Conservation (phyloP, 805 yeast species). For the Yarrowia porcina region DNA sequence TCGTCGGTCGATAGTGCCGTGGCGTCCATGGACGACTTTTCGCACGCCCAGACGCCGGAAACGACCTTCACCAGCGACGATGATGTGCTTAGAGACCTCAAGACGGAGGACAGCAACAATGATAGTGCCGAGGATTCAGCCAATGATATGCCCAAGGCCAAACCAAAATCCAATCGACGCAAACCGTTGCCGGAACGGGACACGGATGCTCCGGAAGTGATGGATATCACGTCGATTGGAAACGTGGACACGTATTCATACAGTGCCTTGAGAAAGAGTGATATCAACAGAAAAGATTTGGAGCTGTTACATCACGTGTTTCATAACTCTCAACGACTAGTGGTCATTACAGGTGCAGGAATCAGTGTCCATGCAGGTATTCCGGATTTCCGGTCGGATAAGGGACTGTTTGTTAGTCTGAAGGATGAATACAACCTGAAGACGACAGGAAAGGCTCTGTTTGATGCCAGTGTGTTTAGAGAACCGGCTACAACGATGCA, state of each 20-base stretch:
- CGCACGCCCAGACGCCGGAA: constrained; percentile 7
- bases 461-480: constrained; percentile 75
- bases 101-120: background rate
- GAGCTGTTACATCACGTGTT: constrained; percentile 53
- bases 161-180: constrained; percentile 13
- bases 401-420: constrained; percentile 66
- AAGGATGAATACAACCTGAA: constrained; percentile 40
- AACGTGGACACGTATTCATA: constrained; percentile 2
- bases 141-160: constrained; percentile 5
- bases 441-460: constrained; percentile 63
- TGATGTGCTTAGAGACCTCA: background rate
- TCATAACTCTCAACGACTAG: constrained; percentile 52
- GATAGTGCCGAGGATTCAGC: background rate
- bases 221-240: background rate
- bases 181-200: constrained; percentile 12
- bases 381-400: constrained; percentile 73
- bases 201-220: background rate
- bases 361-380: constrained; percentile 88
- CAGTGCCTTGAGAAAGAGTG: constrained; percentile 1
- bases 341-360: constrained; percentile 85
- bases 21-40: constrained; percentile 4
- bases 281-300: constrained; percentile 33
- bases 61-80: constrained; percentile 11
- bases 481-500: constrained; percentile 55
- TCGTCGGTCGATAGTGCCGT: background rate